Evolutionary conservation across 2,329 filamentous ascomycete genomes (phyloP).

Genomic region (Coniochaeta hoffmannii): DNA sequence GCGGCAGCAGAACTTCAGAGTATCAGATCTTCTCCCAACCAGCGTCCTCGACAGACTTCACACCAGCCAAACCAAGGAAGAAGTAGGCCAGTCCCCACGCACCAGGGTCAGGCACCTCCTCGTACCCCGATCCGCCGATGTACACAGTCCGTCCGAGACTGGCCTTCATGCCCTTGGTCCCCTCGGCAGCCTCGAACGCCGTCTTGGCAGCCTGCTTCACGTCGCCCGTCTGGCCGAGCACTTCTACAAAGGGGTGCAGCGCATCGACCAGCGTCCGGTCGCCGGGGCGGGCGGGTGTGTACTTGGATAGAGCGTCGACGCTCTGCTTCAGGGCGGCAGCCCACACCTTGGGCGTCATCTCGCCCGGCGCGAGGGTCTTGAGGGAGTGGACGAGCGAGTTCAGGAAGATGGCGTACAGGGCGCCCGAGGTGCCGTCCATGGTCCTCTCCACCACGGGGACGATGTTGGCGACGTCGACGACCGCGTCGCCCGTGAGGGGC

Average conservation of each 20-base stretch:
- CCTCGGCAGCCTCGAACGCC: conserved; percentile 67
- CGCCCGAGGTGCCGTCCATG: conserved; percentile 58
- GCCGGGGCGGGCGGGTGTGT: conserved; percentile 83
- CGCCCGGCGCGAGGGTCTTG: conserved; percentile 31
- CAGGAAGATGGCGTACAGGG: conserved; percentile 73
- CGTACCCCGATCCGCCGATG: conserved; percentile 67
- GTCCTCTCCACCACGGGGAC: conserved; percentile 46
- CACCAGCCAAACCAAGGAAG: conserved; percentile 64
- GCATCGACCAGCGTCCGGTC: conserved; percentile 90
- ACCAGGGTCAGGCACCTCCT: conserved; percentile 63
- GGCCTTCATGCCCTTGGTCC: conserved; percentile 87
- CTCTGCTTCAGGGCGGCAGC: conserved; percentile 63
- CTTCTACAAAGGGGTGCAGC: conserved; percentile 77
- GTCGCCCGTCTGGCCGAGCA: conserved; percentile 56
- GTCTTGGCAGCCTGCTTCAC: conserved; percentile 68
- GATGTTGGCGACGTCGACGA: conserved; percentile 44
- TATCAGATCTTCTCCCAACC: conserved; percentile 24
- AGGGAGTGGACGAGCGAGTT: conserved; percentile 70
- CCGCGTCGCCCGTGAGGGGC: conserved; percentile 42
- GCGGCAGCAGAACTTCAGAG: neutral
- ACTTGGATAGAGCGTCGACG: conserved; percentile 63
- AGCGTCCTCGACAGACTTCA: conserved; percentile 33
- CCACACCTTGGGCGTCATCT: conserved; percentile 37
- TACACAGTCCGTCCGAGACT: conserved; percentile 80
- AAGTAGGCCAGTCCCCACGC: conserved; percentile 69